Percentiles rank a stretch among this genome's conserved stretches.
These are phyloP conservation scores for Codiaeum variegatum DNA, from an alignment of 441 rosid genomes.

Conservation along the genomic window DNA sequence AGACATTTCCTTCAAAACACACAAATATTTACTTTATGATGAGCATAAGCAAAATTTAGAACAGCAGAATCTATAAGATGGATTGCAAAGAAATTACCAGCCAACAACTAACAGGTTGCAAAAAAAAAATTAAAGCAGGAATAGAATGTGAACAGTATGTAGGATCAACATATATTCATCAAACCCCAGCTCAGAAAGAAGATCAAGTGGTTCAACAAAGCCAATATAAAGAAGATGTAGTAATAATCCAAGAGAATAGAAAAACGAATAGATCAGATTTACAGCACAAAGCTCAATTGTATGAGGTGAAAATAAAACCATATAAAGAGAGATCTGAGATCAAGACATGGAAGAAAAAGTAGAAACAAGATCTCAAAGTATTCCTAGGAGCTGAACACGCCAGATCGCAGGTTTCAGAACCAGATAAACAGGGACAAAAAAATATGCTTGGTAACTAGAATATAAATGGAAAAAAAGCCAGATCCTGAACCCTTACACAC, in stretches of 20 bases:
- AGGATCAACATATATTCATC: background rate
- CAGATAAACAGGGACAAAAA: background rate
- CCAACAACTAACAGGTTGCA: background rate
- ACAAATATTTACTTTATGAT: background rate
- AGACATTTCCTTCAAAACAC: conserved; percentile 63
- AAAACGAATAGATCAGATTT: conserved; percentile 5
- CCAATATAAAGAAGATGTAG: background rate
- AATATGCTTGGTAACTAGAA: background rate
- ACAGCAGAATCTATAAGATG: background rate
- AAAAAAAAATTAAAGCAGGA: background rate
- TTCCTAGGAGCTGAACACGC: background rate
- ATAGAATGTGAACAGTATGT: background rate
- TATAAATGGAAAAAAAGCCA: background rate
- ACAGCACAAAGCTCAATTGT: background rate
- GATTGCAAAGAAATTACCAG: background rate
- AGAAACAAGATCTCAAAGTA: background rate
- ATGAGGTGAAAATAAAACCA: background rate
- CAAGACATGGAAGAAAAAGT: background rate
- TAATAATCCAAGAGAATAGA: background rate
- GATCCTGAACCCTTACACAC: background rate
- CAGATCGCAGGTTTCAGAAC: conserved; percentile 6
- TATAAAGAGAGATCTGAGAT: conserved; percentile 18
- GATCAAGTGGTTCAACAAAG: conserved; percentile 10
- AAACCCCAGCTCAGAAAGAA: background rate
- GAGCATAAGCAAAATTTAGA: background rate